phyloP scores from a whole-genome alignment of 192 early-diverging fungal genomes.

The Podila clonocystis region DNA sequence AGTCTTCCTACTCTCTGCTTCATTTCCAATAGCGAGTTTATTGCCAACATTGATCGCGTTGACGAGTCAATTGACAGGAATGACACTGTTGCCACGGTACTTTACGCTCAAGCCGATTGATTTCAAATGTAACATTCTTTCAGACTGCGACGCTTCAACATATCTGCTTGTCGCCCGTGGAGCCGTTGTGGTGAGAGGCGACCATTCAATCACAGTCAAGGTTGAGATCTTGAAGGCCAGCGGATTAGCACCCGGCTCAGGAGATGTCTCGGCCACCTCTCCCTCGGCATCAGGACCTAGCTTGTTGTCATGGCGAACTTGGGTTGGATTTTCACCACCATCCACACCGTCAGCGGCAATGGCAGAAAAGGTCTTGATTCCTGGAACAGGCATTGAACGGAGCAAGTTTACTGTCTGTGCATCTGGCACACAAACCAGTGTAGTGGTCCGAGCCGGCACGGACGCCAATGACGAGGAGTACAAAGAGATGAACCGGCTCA shows the following conservation, averaged over 20 bases:
- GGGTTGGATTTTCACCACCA: conserved; percentile 8
- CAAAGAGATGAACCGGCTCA: conserved; percentile 18
- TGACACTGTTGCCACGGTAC: conserved; percentile 35
- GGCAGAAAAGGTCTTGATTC: conserved; percentile 8
- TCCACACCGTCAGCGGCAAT: background rate
- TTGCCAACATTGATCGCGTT: conserved; percentile 40
- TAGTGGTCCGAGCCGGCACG: conserved; percentile 33
- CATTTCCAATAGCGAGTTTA: conserved; percentile 24
- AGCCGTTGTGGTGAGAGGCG: conserved; percentile 38
- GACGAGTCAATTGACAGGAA: conserved; percentile 48
- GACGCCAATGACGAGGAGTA: conserved; percentile 36
- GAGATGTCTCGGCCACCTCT: conserved; percentile 9
- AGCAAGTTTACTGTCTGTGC: conserved; percentile 43
- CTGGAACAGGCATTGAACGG: conserved; percentile 45
- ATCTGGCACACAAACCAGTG: conserved; percentile 41
- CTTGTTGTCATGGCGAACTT: conserved; percentile 30
- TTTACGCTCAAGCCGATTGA: conserved; percentile 52
- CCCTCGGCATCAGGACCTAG: conserved; percentile 3
- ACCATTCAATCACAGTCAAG: conserved; percentile 45
- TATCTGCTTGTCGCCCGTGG: conserved; percentile 37
- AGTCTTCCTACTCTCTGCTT: background rate
- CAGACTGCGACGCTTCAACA: conserved; percentile 39
- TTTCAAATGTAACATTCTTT: conserved; percentile 51
- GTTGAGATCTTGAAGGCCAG: conserved; percentile 46
- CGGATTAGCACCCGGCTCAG: conserved; percentile 27